phyloP scores from a whole-genome alignment of 2,329 filamentous ascomycete genomes.

The Fusarium nanum region DNA sequence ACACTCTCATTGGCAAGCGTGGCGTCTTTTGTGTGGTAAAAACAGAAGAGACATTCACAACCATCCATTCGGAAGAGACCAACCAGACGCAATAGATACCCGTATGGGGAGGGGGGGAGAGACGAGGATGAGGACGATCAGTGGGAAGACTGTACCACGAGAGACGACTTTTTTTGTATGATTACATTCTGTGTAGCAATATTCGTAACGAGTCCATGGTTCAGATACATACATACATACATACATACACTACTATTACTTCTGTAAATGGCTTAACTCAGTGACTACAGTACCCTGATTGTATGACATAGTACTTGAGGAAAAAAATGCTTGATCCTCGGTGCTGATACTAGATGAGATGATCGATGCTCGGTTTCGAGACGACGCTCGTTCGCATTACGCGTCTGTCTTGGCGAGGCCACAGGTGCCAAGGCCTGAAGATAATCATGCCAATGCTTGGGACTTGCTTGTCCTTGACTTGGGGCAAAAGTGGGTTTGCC shows the following conservation, averaged over 20 bases:
- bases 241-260: constrained; percentile 2
- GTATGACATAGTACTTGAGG: neutral
- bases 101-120: neutral
- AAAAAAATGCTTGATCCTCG: neutral
- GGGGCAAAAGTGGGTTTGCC: constrained; percentile 22
- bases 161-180: constrained; percentile 25
- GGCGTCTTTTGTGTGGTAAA: constrained; percentile 37
- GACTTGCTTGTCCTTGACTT: neutral
- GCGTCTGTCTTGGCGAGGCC: constrained; percentile 23
- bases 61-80: constrained; percentile 1
- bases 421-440: constrained; percentile 30
- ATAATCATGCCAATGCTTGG: constrained; percentile 8
- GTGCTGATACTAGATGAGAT: neutral
- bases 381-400: constrained; percentile 9
- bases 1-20: constrained; percentile 26
- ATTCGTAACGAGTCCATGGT: constrained; percentile 43
- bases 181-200: constrained; percentile 33
- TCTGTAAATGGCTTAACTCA: constrained; percentile 16
- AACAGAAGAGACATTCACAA: constrained; percentile 5
- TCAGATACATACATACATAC: neutral
- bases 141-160: constrained; percentile 29
- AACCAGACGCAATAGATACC: constrained; percentile 11
- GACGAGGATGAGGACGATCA: neutral
- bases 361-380: neutral
- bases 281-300: neutral